Conservation (phyloP, 1,139 yeast genomes). For the Trichomonascaceae sp. region DNA sequence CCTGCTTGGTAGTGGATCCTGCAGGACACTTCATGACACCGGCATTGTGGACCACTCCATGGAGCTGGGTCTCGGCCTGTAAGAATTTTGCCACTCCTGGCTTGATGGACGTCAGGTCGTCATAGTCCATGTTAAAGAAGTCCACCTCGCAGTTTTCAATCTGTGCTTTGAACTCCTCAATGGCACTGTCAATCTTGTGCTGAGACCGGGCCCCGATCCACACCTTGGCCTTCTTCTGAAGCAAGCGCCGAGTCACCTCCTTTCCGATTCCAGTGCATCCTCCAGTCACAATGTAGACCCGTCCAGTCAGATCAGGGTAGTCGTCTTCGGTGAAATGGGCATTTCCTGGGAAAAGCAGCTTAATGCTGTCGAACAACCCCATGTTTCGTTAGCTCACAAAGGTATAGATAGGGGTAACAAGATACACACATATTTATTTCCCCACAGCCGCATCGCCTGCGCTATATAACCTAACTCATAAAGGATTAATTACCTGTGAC, state of each 20-base stretch:
- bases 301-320: constrained; percentile 34
- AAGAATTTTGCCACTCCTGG: constrained; percentile 28
- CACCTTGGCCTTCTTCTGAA: constrained; percentile 33
- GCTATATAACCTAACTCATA: not conserved
- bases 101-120: constrained; percentile 33
- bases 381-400: no score
- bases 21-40: constrained; percentile 37
- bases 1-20: constrained; percentile 31
- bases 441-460: no score
- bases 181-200: constrained; percentile 26
- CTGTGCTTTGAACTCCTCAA: constrained; percentile 20
- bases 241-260: constrained; percentile 29
- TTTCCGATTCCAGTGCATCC: constrained; percentile 36
- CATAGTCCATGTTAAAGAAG: constrained; percentile 27
- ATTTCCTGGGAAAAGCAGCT: constrained; percentile 5
- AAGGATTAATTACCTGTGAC: not conserved
- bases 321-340: constrained; percentile 27
- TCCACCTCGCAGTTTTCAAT: constrained; percentile 15
- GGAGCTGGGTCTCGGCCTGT: constrained; percentile 15
- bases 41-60: constrained; percentile 25
- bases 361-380: no score
- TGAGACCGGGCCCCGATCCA: constrained; percentile 31
- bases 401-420: no score
- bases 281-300: constrained; percentile 34
- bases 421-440: no score